Conservation (phyloP, 805 yeast species). For the Candida schatavii region DNA sequence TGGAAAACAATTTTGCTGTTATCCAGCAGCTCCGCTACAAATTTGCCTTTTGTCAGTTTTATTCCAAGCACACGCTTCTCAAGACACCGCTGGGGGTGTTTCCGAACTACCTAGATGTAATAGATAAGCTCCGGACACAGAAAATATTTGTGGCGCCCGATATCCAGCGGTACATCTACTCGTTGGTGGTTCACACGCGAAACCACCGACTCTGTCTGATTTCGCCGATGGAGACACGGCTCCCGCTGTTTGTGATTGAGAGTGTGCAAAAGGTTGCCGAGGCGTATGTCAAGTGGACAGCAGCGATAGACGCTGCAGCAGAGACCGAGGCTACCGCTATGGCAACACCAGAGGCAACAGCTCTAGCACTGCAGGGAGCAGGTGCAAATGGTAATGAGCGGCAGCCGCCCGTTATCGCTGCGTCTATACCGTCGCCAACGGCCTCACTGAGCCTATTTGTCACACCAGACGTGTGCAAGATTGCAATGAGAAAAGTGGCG, state of each 20-base stretch:
- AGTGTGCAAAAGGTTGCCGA: slow-evolving; percentile 25
- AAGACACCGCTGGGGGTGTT: background rate
- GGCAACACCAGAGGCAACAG: too few species aligned
- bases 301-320: background rate
- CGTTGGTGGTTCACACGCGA: slow-evolving; percentile 34
- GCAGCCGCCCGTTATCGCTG: too few species aligned
- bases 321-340: background rate
- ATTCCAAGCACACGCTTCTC: slow-evolving; percentile 2
- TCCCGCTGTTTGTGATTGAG: slow-evolving; percentile 31
- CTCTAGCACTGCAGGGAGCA: too few species aligned
- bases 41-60: slow-evolving; percentile 25
- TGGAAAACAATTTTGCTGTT: background rate
- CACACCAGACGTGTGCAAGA: slow-evolving; percentile 37
- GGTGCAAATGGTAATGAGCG: too few species aligned
- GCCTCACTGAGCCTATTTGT: too few species aligned
- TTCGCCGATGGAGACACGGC: slow-evolving; percentile 33
- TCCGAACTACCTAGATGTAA: background rate
- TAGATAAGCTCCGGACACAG: slow-evolving; percentile 6
- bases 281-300: slow-evolving; percentile 23
- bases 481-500: slow-evolving; percentile 37
- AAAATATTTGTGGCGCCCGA: slow-evolving; percentile 32
- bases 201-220: slow-evolving; percentile 38
- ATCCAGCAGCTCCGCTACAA: slow-evolving; percentile 20
- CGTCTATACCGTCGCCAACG: background rate
- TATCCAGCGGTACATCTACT: slow-evolving; percentile 34